Percentiles rank a stretch among this genome's conserved stretches.
phyloP scores from a whole-genome alignment of 192 early-diverging fungal species.

The Podochytrium sp. region DNA sequence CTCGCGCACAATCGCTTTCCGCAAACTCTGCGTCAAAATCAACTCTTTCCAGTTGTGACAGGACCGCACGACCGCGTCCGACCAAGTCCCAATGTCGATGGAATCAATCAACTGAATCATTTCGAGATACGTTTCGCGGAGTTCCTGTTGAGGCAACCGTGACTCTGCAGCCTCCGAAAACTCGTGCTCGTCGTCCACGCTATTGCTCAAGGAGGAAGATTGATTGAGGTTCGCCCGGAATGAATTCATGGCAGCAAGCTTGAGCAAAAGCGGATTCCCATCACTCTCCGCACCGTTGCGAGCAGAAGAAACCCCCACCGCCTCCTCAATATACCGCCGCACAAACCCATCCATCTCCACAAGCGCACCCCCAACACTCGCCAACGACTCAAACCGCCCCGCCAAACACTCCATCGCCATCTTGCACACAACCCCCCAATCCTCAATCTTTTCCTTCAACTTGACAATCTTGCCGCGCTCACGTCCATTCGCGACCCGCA shows the following conservation, averaged over 20 bases:
- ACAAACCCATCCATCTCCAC: constrained; percentile 15
- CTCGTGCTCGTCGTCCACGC: constrained; percentile 1
- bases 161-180: neutral
- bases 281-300: no score
- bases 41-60: neutral
- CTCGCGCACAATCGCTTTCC: neutral
- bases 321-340: neutral
- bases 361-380: constrained; percentile 14
- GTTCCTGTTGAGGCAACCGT: neutral
- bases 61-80: constrained; percentile 5
- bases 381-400: constrained; percentile 14
- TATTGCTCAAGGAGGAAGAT: constrained; percentile 13
- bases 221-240: neutral
- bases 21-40: constrained; percentile 4
- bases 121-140: constrained; percentile 14
- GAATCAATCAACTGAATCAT: constrained; percentile 25
- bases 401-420: constrained; percentile 36
- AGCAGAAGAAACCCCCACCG: no score
- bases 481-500: neutral
- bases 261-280: neutral
- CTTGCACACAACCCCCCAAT: constrained; percentile 36
- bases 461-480: neutral
- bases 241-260: neutral
- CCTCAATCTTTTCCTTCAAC: constrained; percentile 34
- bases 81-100: constrained; percentile 9